phyloP scores from a whole-genome alignment of 2,329 filamentous ascomycete species.

The Trichoderma gracile region DNA sequence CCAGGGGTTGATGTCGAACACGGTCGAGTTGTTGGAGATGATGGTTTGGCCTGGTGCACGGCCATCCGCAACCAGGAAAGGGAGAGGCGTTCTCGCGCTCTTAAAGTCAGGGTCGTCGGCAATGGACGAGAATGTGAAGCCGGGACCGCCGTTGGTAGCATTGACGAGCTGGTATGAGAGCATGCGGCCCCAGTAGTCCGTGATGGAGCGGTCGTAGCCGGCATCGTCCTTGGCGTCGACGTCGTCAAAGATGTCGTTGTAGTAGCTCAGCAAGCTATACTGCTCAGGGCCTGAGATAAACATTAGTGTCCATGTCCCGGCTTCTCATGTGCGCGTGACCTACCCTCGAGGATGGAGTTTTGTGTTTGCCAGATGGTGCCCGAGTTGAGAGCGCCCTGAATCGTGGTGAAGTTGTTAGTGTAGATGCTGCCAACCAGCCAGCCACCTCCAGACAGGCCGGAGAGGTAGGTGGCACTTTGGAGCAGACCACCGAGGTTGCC shows the following conservation, averaged over 20 bases:
- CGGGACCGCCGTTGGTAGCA: slow-evolving; percentile 69
- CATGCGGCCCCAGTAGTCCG: slow-evolving; percentile 86
- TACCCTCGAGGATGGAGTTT: slow-evolving; percentile 44
- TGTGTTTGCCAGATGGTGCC: slow-evolving; percentile 45
- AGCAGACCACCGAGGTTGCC: slow-evolving; percentile 79
- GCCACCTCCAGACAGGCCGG: slow-evolving; percentile 77
- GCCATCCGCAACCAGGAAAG: slow-evolving; percentile 52
- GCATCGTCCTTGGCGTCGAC: slow-evolving; percentile 43
- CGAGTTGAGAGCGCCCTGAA: slow-evolving; percentile 41
- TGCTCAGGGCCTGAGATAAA: slow-evolving; percentile 37
- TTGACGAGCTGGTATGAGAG: slow-evolving; percentile 86
- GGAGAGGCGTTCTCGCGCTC: slow-evolving; percentile 48
- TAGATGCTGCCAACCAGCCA: slow-evolving; percentile 85
- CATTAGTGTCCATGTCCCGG: not conserved
- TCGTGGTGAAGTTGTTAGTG: slow-evolving; percentile 78
- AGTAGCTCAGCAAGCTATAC: slow-evolving; percentile 44
- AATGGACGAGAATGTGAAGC: slow-evolving; percentile 77
- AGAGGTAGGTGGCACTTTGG: slow-evolving; percentile 77
- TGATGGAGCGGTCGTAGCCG: slow-evolving; percentile 63
- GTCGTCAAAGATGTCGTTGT: slow-evolving; percentile 39
- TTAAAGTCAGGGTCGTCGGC: slow-evolving; percentile 47
- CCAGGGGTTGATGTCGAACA: slow-evolving; percentile 66
- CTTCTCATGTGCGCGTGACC: not conserved
- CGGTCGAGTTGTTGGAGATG: slow-evolving; percentile 57
- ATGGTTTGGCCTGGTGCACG: slow-evolving; percentile 47